Percentiles rank a stretch among this genome's conserved stretches.
Conservation (phyloP, 805 yeast species). For the Nakazawaea ernobii region DNA sequence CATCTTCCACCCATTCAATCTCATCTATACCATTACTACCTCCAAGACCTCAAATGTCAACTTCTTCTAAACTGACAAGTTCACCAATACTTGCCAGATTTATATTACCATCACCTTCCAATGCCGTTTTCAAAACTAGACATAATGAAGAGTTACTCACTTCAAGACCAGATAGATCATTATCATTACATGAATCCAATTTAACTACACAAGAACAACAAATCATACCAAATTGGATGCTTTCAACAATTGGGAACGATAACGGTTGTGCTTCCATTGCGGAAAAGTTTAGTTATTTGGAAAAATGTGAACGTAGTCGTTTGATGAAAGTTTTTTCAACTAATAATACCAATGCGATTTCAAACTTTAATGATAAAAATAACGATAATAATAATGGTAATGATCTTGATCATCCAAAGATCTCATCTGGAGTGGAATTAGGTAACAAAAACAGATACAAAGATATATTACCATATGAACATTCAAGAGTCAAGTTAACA, state of each 20-base stretch:
- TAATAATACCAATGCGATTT: constrained; percentile 12
- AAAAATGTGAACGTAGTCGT: constrained; percentile 63
- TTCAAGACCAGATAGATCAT: constrained; percentile 19
- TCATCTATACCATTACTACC: constrained; percentile 12
- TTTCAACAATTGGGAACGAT: constrained; percentile 26
- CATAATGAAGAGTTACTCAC: constrained; percentile 48
- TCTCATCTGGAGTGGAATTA: constrained; percentile 74
- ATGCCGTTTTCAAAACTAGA: constrained; percentile 40
- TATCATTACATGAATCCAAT: constrained; percentile 19
- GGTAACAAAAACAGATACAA: constrained; percentile 82
- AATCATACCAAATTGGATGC: constrained; percentile 52
- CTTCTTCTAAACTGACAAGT: constrained; percentile 12
- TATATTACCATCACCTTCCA: constrained; percentile 40
- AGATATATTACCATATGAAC: constrained; percentile 84
- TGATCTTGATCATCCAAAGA: constrained; percentile 31
- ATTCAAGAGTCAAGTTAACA: constrained; percentile 64
- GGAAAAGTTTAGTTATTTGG: constrained; percentile 59
- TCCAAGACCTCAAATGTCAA: constrained; percentile 6
- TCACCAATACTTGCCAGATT: constrained; percentile 47
- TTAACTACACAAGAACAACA: constrained; percentile 16
- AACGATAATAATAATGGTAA: background rate
- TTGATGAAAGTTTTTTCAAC: constrained; percentile 40
- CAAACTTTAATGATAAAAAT: no score
- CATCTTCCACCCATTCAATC: constrained; percentile 17
- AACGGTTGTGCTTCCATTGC: constrained; percentile 34